phyloP scores from a whole-genome alignment of 202 grass and related monocot genomes.

The Digitaria exilis region DNA sequence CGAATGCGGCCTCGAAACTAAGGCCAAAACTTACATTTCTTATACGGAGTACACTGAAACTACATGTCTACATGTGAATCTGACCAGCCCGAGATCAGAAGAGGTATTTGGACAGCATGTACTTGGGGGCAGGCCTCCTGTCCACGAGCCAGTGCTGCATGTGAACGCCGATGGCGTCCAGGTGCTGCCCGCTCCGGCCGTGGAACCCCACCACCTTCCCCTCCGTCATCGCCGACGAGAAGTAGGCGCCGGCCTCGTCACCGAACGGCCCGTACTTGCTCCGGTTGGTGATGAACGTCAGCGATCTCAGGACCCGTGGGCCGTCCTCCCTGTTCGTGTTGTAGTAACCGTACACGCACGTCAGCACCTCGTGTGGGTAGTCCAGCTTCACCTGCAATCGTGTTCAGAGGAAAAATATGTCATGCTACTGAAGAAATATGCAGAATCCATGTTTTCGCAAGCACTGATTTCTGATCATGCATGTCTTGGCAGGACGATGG shows the following conservation, averaged over 20 bases:
- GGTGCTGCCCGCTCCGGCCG: slow-evolving; percentile 73
- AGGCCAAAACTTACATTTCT: neutral
- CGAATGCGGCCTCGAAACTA: neutral
- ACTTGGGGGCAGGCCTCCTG: slow-evolving; percentile 54
- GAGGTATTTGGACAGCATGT: slow-evolving; percentile 72
- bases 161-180: slow-evolving; percentile 88
- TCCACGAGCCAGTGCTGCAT: slow-evolving; percentile 94
- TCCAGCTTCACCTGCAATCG: slow-evolving; percentile 72
- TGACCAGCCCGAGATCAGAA: slow-evolving; percentile 52
- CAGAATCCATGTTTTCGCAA: neutral
- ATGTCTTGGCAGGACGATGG: neutral
- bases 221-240: slow-evolving; percentile 67
- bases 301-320: slow-evolving; percentile 58
- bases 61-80: neutral
- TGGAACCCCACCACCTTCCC: slow-evolving; percentile 95
- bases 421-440: neutral
- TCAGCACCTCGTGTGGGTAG: slow-evolving; percentile 78
- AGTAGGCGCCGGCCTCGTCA: slow-evolving; percentile 61
- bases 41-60: neutral
- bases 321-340: slow-evolving; percentile 48
- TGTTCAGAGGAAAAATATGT: neutral
- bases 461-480: neutral
- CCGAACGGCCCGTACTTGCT: slow-evolving; percentile 84
- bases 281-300: slow-evolving; percentile 67
- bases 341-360: slow-evolving; percentile 77